Evolutionary conservation across 1,284 basidiomycete species (phyloP), one percentile per base, ranked within the genome.

Genomic region (Sanghuangporus weigelae): DNA sequence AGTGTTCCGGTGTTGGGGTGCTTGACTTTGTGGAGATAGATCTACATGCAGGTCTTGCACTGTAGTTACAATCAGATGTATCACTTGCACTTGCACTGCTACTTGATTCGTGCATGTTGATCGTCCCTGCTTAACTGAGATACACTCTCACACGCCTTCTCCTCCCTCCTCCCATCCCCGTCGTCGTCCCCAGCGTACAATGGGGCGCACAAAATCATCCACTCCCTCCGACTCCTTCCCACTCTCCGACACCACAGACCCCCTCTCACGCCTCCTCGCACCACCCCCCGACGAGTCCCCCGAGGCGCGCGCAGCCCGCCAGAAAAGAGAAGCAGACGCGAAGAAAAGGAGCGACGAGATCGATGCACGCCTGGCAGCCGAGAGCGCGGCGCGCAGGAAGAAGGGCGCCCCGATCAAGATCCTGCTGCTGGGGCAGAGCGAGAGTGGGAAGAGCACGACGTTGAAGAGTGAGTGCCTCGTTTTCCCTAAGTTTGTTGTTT

Each of bases 361-460:
- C 64, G 84, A 86, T 70, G 82, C 84, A 67, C 74, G 76, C 61
- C 76, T 86, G 66, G 81, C 78, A 67, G 73, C 73, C 63, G 82
- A 84, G 65, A 74, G 78, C 8, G 76, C 74, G 3, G 73, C 72
- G 1, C 68, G 68, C 65, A 81, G 79, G 73, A 81, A 77, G 69
- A 74, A 79, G 63, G 79, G 75, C 65, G 70, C 71, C 60, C 71
- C 80, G 19, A 76, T 86, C 56, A 84, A 83, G 68, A 76, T 86
- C 54, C 73, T 87, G 14, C 75, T 87, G 19, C 72, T 87, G 54
- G 86, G 86, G 14, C 85, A 86, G 73, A 82, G 83, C 59, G 84
- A 86, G 71, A 85, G 84, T 67, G 85, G 82, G 48, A 83, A 82
- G 66, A 81, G 79, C 0, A 81, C 82, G 12, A 82, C 82, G 0